Evolutionary conservation across 106 monocot genomes (phyloP), one percentile per base, ranked within the genome.

Genomic region (Dendrobium officinale): DNA sequence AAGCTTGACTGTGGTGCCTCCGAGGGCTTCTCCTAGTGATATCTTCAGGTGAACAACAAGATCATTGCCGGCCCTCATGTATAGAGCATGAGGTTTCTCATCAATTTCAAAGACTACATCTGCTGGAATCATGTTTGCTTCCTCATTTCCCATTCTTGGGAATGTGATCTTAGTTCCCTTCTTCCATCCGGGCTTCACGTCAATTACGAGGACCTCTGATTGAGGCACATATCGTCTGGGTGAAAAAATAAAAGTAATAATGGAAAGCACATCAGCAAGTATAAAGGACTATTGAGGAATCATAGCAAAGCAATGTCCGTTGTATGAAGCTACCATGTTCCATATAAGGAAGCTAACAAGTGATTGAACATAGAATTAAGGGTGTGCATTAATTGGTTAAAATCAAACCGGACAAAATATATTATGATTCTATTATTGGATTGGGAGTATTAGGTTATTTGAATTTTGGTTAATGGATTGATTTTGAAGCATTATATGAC

Each of bases 111-210:
- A 90, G 77, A 88, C 84, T 0, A 92, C 70, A 66, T 90, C 90
- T 0, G 87, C 87, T 4, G 90, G 81, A 19, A 83, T 66, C 29
- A 77, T 85, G 79, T 87, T 85, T 13, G 58, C 54, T 17, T 75
- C 58, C 70, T 86, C 84, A 24, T 88, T 87, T 1, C 92, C 92
- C 81, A 89, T 92, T 77, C 81, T 80, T 0, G 87, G 88, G 73
- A 92, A 92, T 18, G 89, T 92, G 51, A 92, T 89, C 81, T 89
- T 89, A 22, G 92, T 92, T 2, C 92, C 92, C 44, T 88, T 92
- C 81, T 92, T 92, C 92, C 92, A 90, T 15, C 92, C 89, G 0
- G 92, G 92, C 55, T 89, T 87, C 43, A 90, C 82, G 8, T 92
- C 88, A 20, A 92, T 86, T 20, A 89, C 86, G 40, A 90, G 77